Conservation (phyloP, 139 green algal genomes). For the Chlamydomonas asymmetrica region DNA sequence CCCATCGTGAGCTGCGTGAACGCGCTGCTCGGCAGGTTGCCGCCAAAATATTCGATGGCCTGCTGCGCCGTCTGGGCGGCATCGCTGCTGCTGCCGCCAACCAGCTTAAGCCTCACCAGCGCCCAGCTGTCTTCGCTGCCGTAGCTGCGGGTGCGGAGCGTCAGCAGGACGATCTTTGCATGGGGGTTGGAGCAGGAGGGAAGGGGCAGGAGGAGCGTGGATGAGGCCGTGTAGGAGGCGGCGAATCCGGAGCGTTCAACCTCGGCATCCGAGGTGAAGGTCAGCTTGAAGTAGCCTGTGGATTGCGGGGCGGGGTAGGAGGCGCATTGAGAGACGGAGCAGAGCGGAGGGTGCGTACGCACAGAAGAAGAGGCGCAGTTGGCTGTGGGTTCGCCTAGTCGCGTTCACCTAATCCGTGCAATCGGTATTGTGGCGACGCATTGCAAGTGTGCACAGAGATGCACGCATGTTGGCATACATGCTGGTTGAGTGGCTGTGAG, state of each 20-base stretch:
- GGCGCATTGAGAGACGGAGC: not conserved
- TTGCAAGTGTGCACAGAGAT: no score
- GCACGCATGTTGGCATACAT: no score
- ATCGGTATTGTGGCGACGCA: no score
- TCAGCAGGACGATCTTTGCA: conserved; percentile 16
- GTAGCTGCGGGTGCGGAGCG: conserved; percentile 14
- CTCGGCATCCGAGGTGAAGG: conserved; percentile 31
- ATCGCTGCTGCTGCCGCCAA: not conserved
- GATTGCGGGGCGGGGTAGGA: not conserved
- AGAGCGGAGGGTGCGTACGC: not conserved
- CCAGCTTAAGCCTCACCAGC: not conserved
- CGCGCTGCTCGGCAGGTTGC: no score
- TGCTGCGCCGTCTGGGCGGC: not conserved
- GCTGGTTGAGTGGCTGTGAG: no score
- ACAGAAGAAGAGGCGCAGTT: no score
- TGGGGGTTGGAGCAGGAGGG: conserved; percentile 20
- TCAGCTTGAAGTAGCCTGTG: conserved; percentile 30
- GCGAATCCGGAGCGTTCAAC: conserved; percentile 26
- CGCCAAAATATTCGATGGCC: conserved; percentile 14
- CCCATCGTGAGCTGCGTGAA: no score
- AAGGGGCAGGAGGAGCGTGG: not conserved
- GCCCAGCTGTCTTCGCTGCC: conserved; percentile 32
- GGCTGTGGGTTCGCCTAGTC: no score
- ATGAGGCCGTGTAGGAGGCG: conserved; percentile 24
- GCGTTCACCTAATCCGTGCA: no score